Base-by-base conservation (phyloP, 345 rosid species). In the Ceriops decandra region DNA sequence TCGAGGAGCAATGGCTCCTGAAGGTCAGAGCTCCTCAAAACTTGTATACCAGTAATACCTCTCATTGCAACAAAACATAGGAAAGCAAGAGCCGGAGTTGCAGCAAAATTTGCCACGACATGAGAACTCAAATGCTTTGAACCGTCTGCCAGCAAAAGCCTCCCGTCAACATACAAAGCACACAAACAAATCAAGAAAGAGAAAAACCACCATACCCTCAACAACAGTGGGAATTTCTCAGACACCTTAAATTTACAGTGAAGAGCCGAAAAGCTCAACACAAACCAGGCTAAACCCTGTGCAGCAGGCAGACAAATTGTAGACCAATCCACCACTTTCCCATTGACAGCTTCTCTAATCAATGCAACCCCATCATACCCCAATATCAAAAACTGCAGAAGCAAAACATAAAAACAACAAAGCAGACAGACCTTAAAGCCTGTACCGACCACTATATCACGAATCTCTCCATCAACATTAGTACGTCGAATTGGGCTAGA, bases 151-250 rank as follows among this genome's bases (percentile, higher is more conserved):
- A 88, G 74, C 64, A 95, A 71, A 66, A 74, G 81, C 77, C 74
- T 85, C 70, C 96, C 90, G 66, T 95, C 98, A 58, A 78, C 86
- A 69, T 88, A 87, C 82, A 95, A 69, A 80, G 81, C 79, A 70
- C 81, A 83, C 65, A 90, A 16, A 73, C 95, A 95, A 62, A 87
- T 76, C n/a, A 83, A 64, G 81, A 95, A 95, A 30, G 95, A 79
- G 76, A 83, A 49, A 61, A 84, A 62, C 97, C 99, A 95, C 99
- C 98, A 95, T 52, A 87, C 49, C 82, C 99, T 88, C 74, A 88
- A 63, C 82, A 90, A 78, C 47, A 84, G 58, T 2, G 96, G 93
- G 81, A 92, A 85, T 76, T 82, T 90, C 85, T 88, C 91, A 15
- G 80, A 82, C 22, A 75, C 73, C 74, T 92, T 92, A 71, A 87